Percentiles rank a stretch among this genome's conserved stretches.
phyloP scores from a whole-genome alignment of 1,284 basidiomycete species.

The Fomitopsis betulina region DNA sequence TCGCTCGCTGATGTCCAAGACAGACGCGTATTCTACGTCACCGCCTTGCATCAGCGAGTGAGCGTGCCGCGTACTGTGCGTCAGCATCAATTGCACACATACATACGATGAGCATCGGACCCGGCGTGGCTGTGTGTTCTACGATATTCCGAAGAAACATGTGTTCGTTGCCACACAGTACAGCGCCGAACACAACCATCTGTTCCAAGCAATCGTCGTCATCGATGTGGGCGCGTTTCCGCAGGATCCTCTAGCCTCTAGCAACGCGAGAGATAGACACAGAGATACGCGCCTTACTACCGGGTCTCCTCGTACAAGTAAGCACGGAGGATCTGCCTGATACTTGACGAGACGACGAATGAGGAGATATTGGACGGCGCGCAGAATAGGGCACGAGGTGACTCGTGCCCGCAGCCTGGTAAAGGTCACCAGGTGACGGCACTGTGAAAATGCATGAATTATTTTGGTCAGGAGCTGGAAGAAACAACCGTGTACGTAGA shows the following conservation, averaged over 20 bases:
- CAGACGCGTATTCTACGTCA: background rate
- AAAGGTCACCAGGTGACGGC: background rate
- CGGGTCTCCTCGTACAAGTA: background rate
- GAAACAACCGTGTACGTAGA: too few species aligned
- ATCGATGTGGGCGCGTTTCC: background rate
- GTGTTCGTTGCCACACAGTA: background rate
- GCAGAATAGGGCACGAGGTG: background rate
- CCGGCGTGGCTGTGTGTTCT: background rate
- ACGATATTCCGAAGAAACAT: background rate
- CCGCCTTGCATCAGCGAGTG: background rate
- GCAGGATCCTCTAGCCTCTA: background rate
- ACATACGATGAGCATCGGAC: background rate
- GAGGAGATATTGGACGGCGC: background rate
- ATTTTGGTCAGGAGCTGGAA: too few species aligned
- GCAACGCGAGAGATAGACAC: background rate
- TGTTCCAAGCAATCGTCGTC: background rate
- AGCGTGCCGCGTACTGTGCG: background rate
- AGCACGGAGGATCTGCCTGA: background rate
- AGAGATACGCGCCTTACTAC: background rate
- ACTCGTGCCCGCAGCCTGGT: background rate
- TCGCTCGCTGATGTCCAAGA: background rate
- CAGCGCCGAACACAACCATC: background rate
- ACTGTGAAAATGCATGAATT: background rate
- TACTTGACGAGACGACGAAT: background rate
- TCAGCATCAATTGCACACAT: background rate